phyloP scores from a whole-genome alignment of 352 stramenopile genomes.

The Elongisporangium anandrum region DNA sequence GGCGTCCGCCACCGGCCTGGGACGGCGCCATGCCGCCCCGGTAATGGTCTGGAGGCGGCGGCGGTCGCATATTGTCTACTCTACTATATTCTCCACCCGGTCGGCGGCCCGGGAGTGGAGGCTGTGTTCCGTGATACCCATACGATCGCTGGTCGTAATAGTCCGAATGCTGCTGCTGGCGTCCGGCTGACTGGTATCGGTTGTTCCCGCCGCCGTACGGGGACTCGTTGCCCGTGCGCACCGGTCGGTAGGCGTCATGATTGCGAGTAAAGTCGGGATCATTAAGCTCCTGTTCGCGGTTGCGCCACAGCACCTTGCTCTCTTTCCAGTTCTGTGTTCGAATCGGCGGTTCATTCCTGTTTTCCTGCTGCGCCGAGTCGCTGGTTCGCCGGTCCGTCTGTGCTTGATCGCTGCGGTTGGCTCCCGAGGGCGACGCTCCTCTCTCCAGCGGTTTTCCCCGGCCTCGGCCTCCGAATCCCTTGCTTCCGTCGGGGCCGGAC shows the following conservation, averaged over 20 bases:
- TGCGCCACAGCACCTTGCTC: slow-evolving; percentile 92
- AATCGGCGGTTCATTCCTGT: slow-evolving; percentile 1
- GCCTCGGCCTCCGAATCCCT: slow-evolving; percentile 26
- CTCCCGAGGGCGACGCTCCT: not conserved
- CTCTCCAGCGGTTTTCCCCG: not conserved
- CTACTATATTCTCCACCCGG: slow-evolving; percentile 48
- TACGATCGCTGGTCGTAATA: slow-evolving; percentile 25
- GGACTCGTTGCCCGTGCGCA: slow-evolving; percentile 8
- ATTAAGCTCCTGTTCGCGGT: slow-evolving; percentile 92
- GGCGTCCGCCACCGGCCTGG: slow-evolving; percentile 19
- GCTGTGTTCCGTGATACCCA: slow-evolving; percentile 10
- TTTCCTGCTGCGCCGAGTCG: slow-evolving; percentile 5
- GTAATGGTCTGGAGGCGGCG: slow-evolving; percentile 29
- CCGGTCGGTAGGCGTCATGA: slow-evolving; percentile 58
- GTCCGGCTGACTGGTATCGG: slow-evolving; percentile 12
- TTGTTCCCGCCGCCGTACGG: slow-evolving; percentile 19
- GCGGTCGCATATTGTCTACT: slow-evolving; percentile 38
- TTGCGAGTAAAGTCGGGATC: slow-evolving; percentile 91
- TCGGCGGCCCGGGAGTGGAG: slow-evolving; percentile 26
- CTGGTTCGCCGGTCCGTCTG: not conserved
- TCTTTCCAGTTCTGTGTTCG: slow-evolving; percentile 75
- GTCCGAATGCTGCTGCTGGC: slow-evolving; percentile 11
- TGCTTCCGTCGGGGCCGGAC: slow-evolving; percentile 47
- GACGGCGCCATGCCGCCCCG: slow-evolving; percentile 18
- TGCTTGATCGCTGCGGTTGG: not conserved